These are phyloP conservation scores for Myxozyma neotropica DNA, from an alignment of 805 yeast genomes.

Conservation along the genomic window DNA sequence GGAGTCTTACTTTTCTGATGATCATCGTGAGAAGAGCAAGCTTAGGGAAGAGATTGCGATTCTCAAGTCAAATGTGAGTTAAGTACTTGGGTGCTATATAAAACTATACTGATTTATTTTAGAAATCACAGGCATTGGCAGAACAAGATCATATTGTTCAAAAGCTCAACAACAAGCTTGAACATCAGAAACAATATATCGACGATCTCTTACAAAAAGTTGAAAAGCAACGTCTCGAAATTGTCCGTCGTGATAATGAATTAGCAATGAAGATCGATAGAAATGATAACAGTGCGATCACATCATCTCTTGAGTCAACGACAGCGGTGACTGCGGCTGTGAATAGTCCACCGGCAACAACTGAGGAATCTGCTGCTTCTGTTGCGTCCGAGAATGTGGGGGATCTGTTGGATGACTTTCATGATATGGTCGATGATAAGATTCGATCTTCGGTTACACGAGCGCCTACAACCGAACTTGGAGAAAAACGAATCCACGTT, in stretches of 20 bases:
- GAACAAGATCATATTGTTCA: not conserved
- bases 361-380: conserved; percentile 9
- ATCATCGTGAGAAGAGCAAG: conserved; percentile 11
- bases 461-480: not conserved
- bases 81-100: not conserved
- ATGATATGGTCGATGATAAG: not conserved
- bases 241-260: not conserved
- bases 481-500: not conserved
- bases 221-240: not conserved
- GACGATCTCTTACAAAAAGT: conserved; percentile 3
- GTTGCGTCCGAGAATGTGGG: conserved; percentile 1
- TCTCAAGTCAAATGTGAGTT: conserved; percentile 5
- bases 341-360: conserved; percentile 22
- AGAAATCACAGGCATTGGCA: conserved; percentile 1
- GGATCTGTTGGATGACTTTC: conserved; percentile 4
- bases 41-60: conserved; percentile 5
- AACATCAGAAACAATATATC: conserved; percentile 4
- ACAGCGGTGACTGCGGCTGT: conserved; percentile 9
- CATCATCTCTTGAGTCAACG: not conserved
- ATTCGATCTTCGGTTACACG: not conserved
- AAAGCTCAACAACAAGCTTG: conserved; percentile 1
- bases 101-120: not conserved
- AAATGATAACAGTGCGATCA: not conserved
- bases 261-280: not conserved
- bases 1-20: conserved; percentile 25